A percentile compares a stretch with the other conserved stretches of the same genome.
phyloP scores from a whole-genome alignment of 345 rosid genomes.

The Cardiospermum halicacabum region DNA sequence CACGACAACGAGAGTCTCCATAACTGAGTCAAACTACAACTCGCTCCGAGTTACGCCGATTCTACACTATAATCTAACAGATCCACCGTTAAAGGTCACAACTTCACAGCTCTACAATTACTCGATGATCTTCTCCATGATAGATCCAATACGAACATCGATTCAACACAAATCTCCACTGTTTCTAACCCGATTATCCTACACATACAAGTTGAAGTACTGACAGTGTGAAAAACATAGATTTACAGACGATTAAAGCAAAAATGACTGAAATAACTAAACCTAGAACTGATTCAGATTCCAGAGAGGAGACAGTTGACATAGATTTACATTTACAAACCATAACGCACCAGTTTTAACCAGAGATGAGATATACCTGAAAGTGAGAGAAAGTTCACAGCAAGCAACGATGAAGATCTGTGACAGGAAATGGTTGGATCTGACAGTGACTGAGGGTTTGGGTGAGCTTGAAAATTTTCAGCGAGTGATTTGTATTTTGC shows the following conservation, averaged over 20 bases:
- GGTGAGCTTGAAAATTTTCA: not conserved
- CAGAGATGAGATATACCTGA: slow-evolving; percentile 17
- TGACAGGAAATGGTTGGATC: slow-evolving; percentile 12
- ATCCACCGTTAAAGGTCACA: slow-evolving; percentile 22
- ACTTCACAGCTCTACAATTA: slow-evolving; percentile 8
- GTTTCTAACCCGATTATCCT: slow-evolving; percentile 10
- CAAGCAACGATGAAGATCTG: slow-evolving; percentile 8
- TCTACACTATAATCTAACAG: slow-evolving; percentile 4
- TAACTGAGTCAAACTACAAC: slow-evolving; percentile 25
- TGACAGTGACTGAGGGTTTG: slow-evolving; percentile 3
- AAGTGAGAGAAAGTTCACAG: not conserved
- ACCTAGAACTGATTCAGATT: not conserved
- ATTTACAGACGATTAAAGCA: not conserved
- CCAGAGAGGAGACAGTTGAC: too few relatives aligned
- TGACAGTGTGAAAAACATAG: not conserved
- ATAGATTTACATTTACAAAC: too few relatives aligned
- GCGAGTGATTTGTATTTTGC: not conserved
- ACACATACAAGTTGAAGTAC: not conserved
- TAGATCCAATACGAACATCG: slow-evolving; percentile 32
- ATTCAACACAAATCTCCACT: slow-evolving; percentile 12
- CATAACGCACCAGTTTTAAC: not conserved
- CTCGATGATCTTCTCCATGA: slow-evolving; percentile 27
- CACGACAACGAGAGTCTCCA: slow-evolving; percentile 79
- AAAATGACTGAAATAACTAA: not conserved
- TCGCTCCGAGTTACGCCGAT: slow-evolving; percentile 2